phyloP scores from a whole-genome alignment of 768 basidiomycete genomes.

The Symmetrospora coprosmae region DNA sequence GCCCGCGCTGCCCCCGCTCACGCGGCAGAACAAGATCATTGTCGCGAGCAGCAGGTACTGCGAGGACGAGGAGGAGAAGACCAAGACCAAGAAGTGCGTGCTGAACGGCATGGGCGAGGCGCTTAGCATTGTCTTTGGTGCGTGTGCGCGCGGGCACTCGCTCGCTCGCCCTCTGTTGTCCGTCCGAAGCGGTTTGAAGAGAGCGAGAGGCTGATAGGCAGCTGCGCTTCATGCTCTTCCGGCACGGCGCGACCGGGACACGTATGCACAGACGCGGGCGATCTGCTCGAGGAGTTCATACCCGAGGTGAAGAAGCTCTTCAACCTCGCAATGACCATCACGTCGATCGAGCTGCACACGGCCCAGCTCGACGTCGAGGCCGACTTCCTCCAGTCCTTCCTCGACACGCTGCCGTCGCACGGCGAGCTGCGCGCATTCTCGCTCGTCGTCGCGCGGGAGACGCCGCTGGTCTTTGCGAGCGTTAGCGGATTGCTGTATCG shows the following conservation, averaged over 20 bases:
- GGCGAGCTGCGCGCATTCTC: slow-evolving; percentile 10
- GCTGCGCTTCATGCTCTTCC: no score
- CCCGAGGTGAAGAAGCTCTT: slow-evolving; percentile 16
- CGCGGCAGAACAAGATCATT: slow-evolving; percentile 5
- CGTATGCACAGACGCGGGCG: not conserved
- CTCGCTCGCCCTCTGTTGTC: no score
- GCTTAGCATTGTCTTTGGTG: slow-evolving; percentile 14
- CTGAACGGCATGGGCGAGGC: slow-evolving; percentile 15
- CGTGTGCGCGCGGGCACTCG: no score
- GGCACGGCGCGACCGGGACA: no score
- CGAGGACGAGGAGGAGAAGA: slow-evolving; percentile 11
- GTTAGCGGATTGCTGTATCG: slow-evolving; percentile 12
- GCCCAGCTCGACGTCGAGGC: slow-evolving; percentile 5
- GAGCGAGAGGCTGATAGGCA: no score
- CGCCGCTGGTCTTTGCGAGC: not conserved
- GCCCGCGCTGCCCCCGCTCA: slow-evolving; percentile 14
- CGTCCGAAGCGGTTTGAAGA: no score
- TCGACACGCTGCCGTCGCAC: slow-evolving; percentile 12
- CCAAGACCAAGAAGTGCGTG: not conserved
- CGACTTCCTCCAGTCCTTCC: not conserved
- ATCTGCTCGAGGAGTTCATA: slow-evolving; percentile 2
- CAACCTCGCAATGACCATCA: slow-evolving; percentile 1
- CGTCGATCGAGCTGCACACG: slow-evolving; percentile 9
- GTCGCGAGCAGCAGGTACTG: not conserved
- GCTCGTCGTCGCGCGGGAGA: slow-evolving; percentile 1